phyloP scores from a whole-genome alignment of 371 early-diverging fungal genomes.

The Dinochytrium kinnereticum region DNA sequence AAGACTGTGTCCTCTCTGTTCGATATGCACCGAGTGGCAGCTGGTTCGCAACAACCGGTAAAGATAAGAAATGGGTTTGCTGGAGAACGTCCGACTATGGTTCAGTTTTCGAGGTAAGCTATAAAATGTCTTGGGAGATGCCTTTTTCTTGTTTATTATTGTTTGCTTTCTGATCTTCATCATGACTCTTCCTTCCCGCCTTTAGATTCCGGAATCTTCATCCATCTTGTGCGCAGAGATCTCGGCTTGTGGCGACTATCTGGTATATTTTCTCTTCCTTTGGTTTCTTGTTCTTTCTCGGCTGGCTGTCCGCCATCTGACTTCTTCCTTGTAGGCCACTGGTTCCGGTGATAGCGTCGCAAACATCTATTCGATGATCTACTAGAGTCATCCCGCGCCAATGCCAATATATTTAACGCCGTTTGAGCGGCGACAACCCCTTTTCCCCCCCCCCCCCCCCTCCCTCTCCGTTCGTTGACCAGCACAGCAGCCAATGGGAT shows the following conservation, averaged over 20 bases:
- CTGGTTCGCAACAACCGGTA: slow-evolving; percentile 28
- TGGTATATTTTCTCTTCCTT: slow-evolving; percentile 1
- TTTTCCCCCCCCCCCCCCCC: too few species aligned
- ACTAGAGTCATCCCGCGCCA: slow-evolving; percentile 6
- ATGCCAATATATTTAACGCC: too few species aligned
- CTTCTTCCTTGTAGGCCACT: background rate
- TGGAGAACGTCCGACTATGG: slow-evolving; percentile 8
- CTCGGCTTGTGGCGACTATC: slow-evolving; percentile 18
- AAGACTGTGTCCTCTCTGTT: slow-evolving; percentile 24
- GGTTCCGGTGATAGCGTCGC: slow-evolving; percentile 24
- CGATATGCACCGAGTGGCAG: slow-evolving; percentile 15
- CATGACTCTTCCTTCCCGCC: too few species aligned
- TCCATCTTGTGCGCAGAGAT: slow-evolving; percentile 28
- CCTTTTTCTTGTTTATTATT: too few species aligned
- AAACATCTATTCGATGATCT: slow-evolving; percentile 15
- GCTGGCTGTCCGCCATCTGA: background rate
- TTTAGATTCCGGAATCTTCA: slow-evolving; percentile 19
- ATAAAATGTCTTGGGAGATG: too few species aligned
- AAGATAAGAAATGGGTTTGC: slow-evolving; percentile 28
- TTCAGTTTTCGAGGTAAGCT: slow-evolving; percentile 8
- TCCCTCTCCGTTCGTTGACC: background rate
- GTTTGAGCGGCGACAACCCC: too few species aligned
- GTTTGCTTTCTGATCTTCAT: too few species aligned
- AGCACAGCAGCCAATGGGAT: background rate
- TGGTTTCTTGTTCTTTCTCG: too few species aligned